Evolutionary conservation across 2,329 filamentous ascomycete genomes (phyloP).

Genomic region (Zymoseptoria ardabiliae): DNA sequence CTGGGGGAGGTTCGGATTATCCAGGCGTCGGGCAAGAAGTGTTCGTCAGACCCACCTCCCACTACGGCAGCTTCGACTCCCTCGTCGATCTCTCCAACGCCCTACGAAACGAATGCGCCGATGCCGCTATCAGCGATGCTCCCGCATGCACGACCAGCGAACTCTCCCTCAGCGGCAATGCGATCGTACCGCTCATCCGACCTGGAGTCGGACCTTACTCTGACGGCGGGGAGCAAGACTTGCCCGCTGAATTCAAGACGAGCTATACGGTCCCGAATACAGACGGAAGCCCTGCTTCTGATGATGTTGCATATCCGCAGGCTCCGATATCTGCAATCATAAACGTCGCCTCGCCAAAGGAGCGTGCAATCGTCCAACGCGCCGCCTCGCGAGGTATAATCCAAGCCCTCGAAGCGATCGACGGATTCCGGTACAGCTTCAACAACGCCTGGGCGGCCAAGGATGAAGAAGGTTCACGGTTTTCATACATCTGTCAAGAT

Average conservation of each 20-base stretch:
- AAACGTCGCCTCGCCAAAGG: constrained; percentile 29
- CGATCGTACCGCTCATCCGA: constrained; percentile 20
- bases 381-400: constrained; percentile 42
- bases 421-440: constrained; percentile 44
- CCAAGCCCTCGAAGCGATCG: constrained; percentile 36
- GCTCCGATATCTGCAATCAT: constrained; percentile 20
- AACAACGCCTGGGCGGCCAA: constrained; percentile 43
- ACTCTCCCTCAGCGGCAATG: constrained; percentile 16
- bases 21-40: constrained; percentile 6
- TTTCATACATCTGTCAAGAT: constrained; percentile 45
- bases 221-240: constrained; percentile 22
- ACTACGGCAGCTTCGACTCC: constrained; percentile 15
- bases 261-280: constrained; percentile 8
- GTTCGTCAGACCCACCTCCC: constrained; percentile 2
- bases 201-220: constrained; percentile 26
- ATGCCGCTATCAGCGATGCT: constrained; percentile 7
- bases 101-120: constrained; percentile 14
- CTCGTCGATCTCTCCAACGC: constrained; percentile 18
- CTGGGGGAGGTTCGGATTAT: constrained; percentile 18
- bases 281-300: constrained; percentile 4
- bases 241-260: constrained; percentile 25
- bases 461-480: constrained; percentile 40
- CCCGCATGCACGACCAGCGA: constrained; percentile 21
- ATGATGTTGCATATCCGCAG: constrained; percentile 8
- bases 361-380: constrained; percentile 39